phyloP scores from a whole-genome alignment of 2,329 filamentous ascomycete species.

The Didymosphaeria variabile region DNA sequence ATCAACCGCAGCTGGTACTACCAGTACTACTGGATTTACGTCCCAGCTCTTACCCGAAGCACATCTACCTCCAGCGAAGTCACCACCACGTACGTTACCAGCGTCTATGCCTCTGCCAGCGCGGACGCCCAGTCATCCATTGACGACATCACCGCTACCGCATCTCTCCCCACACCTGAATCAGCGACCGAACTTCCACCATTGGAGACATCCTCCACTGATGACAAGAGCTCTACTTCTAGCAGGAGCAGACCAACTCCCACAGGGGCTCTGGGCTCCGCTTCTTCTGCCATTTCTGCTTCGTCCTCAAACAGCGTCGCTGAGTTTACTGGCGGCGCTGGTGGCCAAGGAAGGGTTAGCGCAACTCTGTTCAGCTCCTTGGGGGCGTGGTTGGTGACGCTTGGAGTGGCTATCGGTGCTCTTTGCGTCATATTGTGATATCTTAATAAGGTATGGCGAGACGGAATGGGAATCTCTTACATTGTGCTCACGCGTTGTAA shows the following conservation, averaged over 20 bases:
- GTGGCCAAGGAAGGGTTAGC: background rate
- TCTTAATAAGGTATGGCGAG: too few species aligned
- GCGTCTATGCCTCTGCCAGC: conserved; percentile 14
- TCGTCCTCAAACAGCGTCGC: background rate
- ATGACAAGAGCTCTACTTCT: background rate
- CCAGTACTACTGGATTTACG: conserved; percentile 13
- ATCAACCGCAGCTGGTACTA: conserved; percentile 10
- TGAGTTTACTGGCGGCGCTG: conserved; percentile 1
- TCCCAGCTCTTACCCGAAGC: conserved; percentile 9
- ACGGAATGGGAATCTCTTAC: background rate
- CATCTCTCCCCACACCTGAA: conserved; percentile 13
- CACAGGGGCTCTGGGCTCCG: background rate
- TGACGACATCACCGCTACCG: conserved; percentile 2
- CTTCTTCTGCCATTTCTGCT: background rate
- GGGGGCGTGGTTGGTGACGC: background rate
- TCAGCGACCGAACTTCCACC: conserved; percentile 11
- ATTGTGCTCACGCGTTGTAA: background rate
- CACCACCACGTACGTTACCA: conserved; percentile 2
- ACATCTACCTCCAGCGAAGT: conserved; percentile 13
- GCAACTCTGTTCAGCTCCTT: background rate
- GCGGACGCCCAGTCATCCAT: conserved; percentile 10
- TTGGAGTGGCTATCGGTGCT: background rate
- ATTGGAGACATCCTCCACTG: conserved; percentile 4
- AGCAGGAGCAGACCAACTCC: background rate
- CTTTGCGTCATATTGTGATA: background rate